phyloP scores from a whole-genome alignment of 345 rosid species.

The Salix suchowensis region DNA sequence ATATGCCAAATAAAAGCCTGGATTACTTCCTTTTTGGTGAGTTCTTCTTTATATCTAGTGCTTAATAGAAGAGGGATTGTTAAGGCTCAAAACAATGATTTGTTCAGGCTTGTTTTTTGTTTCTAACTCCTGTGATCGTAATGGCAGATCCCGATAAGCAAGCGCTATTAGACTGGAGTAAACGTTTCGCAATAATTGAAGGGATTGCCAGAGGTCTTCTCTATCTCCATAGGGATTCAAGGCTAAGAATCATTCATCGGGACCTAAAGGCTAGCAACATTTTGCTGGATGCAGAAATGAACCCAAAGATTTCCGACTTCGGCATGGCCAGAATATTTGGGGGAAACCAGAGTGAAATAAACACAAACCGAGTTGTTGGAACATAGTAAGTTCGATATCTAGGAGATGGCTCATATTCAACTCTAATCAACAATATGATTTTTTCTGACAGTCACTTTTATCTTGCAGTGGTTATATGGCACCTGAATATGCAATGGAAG shows the following conservation, averaged over 20 bases:
- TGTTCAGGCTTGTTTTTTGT: not conserved
- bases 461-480: constrained; percentile 28
- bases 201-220: constrained; percentile 31
- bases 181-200: constrained; percentile 15
- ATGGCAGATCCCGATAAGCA: constrained; percentile 14
- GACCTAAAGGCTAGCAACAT: constrained; percentile 30
- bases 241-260: constrained; percentile 25
- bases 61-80: not conserved
- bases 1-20: constrained; percentile 26
- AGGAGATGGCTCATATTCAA: not conserved
- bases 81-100: not conserved
- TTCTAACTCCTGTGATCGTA: not conserved
- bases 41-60: not conserved
- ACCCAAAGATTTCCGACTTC: constrained; percentile 28
- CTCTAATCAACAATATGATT: not conserved
- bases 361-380: constrained; percentile 27
- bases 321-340: constrained; percentile 31
- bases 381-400: constrained; percentile 17
- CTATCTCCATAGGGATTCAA: constrained; percentile 28
- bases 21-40: constrained; percentile 26
- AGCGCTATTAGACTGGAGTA: constrained; percentile 16
- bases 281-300: constrained; percentile 25
- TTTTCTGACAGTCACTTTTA: not conserved
- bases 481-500: constrained; percentile 34
- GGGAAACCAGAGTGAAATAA: constrained; percentile 25